Evolutionary conservation across 177 flowering plant species (phyloP), one percentile per base, ranked within the genome.

Genomic region (Tripterygium wilfordii): DNA sequence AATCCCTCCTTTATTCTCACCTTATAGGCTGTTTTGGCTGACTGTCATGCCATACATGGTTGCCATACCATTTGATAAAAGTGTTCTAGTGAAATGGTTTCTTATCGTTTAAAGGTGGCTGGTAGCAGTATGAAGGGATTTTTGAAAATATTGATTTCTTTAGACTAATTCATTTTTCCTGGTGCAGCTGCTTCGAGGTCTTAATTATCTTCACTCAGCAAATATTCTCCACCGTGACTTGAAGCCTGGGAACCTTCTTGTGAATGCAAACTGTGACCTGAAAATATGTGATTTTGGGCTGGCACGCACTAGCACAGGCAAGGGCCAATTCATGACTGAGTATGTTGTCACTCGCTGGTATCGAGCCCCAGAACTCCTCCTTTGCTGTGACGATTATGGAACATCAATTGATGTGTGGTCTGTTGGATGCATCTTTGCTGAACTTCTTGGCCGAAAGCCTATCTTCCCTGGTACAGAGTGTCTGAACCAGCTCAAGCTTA

Each of bases 341-440:
- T 88, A 88, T 57, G 97, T 88, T 14, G 97, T 89, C 32, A 89
- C 97, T 8, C 87, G 97, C 35, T 89, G 97, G 97, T 89, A 89
- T 59, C 67, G 97, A 26, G 94, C 97, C 37, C 97, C 97, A 16
- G 97, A 89, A 55, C 86, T 89, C 10, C 89, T 88, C 8, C 90
- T 89, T 30, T 84, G 90, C 72, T 87, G 97, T 46, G 97, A 89
- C 66, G 76, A 88, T 56, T 88, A 88, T 53, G 89, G 84, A 15
- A 79, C 95, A 21, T 79, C 97, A 18, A 87, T 89, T 38, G 97
- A 89, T 53, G 86, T 90, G 37, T 90, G 97, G 97, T 90, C 97
- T 29, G 97, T 90, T 14, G 97, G 97, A 40, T 90, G 97, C 68
- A 84, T 90, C 60, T 90, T 90, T 52, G 96, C 97, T 0, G 97